Evolutionary conservation across 78 protist species (phyloP).

Genomic region (Polysphondylium violaceum): DNA sequence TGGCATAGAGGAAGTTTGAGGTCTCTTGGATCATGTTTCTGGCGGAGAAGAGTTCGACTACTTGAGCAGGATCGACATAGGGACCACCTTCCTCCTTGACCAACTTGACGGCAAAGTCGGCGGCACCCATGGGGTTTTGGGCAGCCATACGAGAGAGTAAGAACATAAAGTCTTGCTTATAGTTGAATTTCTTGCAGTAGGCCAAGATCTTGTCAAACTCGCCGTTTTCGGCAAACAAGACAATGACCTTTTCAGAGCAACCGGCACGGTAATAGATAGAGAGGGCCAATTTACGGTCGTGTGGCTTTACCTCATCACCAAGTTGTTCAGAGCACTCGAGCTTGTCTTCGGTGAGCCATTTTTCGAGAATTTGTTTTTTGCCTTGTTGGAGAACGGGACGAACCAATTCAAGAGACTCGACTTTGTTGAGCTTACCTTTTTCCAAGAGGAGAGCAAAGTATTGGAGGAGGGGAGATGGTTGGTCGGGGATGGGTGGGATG

Average conservation of each 20-base stretch:
- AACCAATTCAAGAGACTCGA: slow-evolving; percentile 98
- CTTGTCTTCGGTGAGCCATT: slow-evolving; percentile 97
- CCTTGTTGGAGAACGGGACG: slow-evolving; percentile 95
- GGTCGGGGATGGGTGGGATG: slow-evolving; percentile 83
- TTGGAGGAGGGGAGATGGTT: slow-evolving; percentile 92
- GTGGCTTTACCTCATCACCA: slow-evolving; percentile 95
- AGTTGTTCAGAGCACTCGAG: slow-evolving; percentile 98
- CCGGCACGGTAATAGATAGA: slow-evolving; percentile 94
- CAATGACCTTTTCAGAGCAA: slow-evolving; percentile 92
- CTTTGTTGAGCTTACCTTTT: slow-evolving; percentile 91
- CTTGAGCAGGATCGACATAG: slow-evolving; percentile 82
- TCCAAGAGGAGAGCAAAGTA: slow-evolving; percentile 98
- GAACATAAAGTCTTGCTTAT: slow-evolving; percentile 88
- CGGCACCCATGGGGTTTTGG: slow-evolving; percentile 92
- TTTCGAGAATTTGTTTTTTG: slow-evolving; percentile 90
- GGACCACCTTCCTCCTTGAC: slow-evolving; percentile 85
- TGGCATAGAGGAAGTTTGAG: slow-evolving; percentile 96
- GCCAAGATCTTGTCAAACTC: slow-evolving; percentile 94
- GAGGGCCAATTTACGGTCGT: slow-evolving; percentile 90
- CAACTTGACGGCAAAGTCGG: slow-evolving; percentile 91
- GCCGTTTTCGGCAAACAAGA: slow-evolving; percentile 92
- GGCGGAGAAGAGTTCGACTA: slow-evolving; percentile 94
- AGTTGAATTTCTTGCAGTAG: slow-evolving; percentile 93
- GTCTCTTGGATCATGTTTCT: slow-evolving; percentile 91
- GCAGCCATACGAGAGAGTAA: slow-evolving; percentile 83